These are phyloP conservation scores for Nicotiana tomentosiformis DNA, from an alignment of 257 asterid species.

Conservation along the genomic window DNA sequence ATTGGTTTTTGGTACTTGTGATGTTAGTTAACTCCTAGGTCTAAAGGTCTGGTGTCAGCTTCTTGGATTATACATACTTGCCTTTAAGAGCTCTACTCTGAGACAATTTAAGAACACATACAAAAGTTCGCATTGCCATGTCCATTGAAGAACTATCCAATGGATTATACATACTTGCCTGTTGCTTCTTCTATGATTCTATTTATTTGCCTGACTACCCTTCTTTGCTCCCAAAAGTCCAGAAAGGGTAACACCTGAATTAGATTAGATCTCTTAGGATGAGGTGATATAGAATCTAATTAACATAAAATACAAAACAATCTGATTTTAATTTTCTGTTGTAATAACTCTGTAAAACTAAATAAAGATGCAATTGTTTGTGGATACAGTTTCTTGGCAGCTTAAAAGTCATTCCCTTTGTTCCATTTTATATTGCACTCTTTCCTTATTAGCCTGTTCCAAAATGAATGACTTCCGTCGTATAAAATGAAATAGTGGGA, in stretches of 20 bases:
- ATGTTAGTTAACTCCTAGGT: not conserved
- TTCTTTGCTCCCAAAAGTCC: not conserved
- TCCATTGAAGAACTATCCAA: not conserved
- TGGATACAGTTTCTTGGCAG: not conserved
- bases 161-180: not conserved
- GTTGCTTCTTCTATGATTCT: not conserved
- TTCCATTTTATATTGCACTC: not conserved
- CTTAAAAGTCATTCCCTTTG: not conserved
- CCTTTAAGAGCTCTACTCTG: not conserved
- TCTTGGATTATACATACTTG: not conserved
- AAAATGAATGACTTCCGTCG: not conserved
- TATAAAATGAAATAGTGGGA: not conserved
- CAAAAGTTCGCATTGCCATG: not conserved
- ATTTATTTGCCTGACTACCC: not conserved
- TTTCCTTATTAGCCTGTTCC: not conserved
- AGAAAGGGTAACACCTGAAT: not conserved
- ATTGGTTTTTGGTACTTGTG: not conserved
- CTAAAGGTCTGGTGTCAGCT: not conserved
- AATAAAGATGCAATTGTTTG: not conserved
- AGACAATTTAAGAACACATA: not conserved
- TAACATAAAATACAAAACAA: not conserved
- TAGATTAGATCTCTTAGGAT: not conserved
- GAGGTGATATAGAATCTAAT: not conserved
- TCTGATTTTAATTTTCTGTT: not conserved
- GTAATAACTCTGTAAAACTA: not conserved